phyloP scores from a whole-genome alignment of 73 alveolate genomes.

The Tetrahymena elliotti region DNA sequence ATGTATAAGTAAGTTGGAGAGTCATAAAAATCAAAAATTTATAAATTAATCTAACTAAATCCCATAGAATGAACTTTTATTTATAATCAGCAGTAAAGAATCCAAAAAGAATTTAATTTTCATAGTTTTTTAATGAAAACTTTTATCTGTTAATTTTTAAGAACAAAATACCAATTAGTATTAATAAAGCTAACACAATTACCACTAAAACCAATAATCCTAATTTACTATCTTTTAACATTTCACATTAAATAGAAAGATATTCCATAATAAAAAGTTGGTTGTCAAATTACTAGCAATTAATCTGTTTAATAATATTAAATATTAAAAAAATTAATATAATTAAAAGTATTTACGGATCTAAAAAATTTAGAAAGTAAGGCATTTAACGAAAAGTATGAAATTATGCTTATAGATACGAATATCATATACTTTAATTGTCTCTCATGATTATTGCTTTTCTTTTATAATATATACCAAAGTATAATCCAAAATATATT shows the following conservation, averaged over 20 bases:
- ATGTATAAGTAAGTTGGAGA: background rate
- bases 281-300: background rate
- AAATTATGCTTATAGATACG: background rate
- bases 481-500: background rate
- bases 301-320: no score
- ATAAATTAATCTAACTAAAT: background rate
- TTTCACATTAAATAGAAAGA: background rate
- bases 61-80: background rate
- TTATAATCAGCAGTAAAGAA: background rate
- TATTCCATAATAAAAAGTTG: background rate
- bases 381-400: background rate
- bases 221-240: no score
- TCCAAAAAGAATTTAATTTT: background rate
- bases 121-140: background rate
- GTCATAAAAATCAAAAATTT: background rate
- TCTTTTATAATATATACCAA: background rate
- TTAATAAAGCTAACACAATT: no score
- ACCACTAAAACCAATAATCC: no score
- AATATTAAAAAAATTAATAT: no score
- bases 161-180: background rate
- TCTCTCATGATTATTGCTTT: background rate
- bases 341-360: background rate
- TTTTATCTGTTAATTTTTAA: background rate
- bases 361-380: background rate
- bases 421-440: background rate